phyloP scores from a whole-genome alignment of 768 basidiomycete genomes.

The Mycena vitilis region DNA sequence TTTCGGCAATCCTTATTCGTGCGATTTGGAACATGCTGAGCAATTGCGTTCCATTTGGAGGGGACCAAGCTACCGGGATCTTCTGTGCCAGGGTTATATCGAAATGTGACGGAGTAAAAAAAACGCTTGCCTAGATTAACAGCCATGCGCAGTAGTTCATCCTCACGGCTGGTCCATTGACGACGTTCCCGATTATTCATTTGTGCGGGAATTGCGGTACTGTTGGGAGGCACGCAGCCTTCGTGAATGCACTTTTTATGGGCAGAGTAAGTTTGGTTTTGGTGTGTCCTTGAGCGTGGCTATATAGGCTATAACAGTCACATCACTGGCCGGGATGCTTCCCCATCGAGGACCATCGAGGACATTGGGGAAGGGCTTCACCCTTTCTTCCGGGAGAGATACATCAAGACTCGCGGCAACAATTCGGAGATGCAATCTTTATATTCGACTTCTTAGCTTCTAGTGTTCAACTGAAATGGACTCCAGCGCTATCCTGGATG shows the following conservation, averaged over 20 bases:
- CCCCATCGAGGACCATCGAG: too few species aligned
- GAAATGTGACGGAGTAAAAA: constrained; percentile 12
- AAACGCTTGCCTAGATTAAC: constrained; percentile 58
- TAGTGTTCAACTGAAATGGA: constrained; percentile 6
- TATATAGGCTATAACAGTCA: constrained; percentile 12
- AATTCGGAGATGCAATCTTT: too few species aligned
- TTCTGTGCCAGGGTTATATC: constrained; percentile 50
- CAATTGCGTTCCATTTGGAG: constrained; percentile 72
- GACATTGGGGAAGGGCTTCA: constrained; percentile 5
- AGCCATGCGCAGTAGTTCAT: constrained; percentile 61
- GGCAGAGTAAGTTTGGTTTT: constrained; percentile 19
- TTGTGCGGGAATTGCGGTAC: constrained; percentile 11
- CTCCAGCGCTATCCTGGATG: constrained; percentile 4
- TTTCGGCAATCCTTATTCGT: constrained; percentile 76
- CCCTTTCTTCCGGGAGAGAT: background rate
- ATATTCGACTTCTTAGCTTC: too few species aligned
- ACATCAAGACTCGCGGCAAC: background rate
- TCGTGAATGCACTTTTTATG: constrained; percentile 22
- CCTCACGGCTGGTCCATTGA: constrained; percentile 25
- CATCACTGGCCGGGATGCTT: constrained; percentile 4
- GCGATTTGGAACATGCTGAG: constrained; percentile 70
- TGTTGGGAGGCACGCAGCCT: background rate
- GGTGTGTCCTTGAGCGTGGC: constrained; percentile 5
- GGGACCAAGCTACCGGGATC: constrained; percentile 67
- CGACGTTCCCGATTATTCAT: constrained; percentile 29